These are phyloP conservation scores for Penicillium fuscoglaucum DNA, from an alignment of 2,329 filamentous ascomycete species.

Conservation along the genomic window DNA sequence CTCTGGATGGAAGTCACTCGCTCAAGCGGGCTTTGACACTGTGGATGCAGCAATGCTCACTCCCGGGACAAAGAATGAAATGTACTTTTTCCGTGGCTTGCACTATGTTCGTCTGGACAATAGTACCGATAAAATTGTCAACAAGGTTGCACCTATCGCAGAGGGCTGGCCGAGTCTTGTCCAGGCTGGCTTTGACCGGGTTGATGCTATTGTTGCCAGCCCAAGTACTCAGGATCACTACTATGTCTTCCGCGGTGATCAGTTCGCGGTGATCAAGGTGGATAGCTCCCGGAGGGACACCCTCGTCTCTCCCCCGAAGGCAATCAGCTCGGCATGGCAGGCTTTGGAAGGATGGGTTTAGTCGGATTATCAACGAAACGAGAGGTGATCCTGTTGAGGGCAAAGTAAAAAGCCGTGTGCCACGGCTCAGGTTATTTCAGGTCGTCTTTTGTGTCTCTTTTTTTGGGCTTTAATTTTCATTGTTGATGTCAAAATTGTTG, in stretches of 20 bases:
- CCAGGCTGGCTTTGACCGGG: conserved; percentile 2
- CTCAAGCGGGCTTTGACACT: background rate
- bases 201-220: background rate
- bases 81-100: conserved; percentile 5
- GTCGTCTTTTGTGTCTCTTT: background rate
- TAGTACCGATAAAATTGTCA: background rate
- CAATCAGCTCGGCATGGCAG: background rate
- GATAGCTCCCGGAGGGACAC: background rate
- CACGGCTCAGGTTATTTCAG: background rate
- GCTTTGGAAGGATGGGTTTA: background rate
- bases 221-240: background rate
- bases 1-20: conserved; percentile 1
- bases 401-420: background rate
- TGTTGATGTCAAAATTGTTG: background rate
- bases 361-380: background rate
- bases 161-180: conserved; percentile 1
- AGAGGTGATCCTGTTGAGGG: background rate
- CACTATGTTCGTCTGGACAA: conserved; percentile 3
- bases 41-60: conserved; percentile 1
- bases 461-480: background rate
- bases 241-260: background rate
- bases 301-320: background rate
- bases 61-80: background rate
- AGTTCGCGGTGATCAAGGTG: background rate
- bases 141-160: background rate